Evolutionary conservation across 2,329 filamentous ascomycete species (phyloP).

Genomic region (Microdochium bolleyi): DNA sequence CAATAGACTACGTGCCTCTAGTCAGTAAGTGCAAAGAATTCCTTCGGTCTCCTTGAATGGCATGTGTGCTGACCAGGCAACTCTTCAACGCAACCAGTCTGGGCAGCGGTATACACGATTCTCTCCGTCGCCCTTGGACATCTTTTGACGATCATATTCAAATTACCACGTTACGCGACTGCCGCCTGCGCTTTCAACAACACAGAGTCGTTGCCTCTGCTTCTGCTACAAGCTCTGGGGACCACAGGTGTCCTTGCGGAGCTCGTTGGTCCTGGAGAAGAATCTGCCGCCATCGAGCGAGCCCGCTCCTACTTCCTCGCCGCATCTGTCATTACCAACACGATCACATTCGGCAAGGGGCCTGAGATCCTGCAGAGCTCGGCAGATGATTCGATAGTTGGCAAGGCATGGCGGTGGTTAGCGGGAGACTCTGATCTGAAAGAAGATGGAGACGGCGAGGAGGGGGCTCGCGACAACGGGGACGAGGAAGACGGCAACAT

Average conservation of each 20-base stretch:
- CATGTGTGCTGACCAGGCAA: not conserved
- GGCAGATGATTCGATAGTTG: constrained; percentile 6
- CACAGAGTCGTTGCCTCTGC: constrained; percentile 18
- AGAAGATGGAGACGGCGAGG: constrained; percentile 11
- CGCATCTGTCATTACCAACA: constrained; percentile 46
- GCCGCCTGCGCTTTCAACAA: constrained; percentile 22
- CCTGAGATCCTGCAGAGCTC: constrained; percentile 35
- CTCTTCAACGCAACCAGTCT: constrained; percentile 7
- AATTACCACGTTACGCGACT: constrained; percentile 15
- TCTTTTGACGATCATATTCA: constrained; percentile 8
- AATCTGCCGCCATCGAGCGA: constrained; percentile 37
- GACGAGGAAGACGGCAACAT: constrained; percentile 1
- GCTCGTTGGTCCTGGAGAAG: constrained; percentile 26
- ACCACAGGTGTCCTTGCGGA: constrained; percentile 39
- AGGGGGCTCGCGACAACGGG: constrained; percentile 3
- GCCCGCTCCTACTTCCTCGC: constrained; percentile 52
- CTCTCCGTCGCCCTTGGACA: constrained; percentile 13
- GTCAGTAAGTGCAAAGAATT: constrained; percentile 6
- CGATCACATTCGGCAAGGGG: constrained; percentile 45
- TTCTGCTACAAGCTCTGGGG: constrained; percentile 31
- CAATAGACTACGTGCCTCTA: constrained; percentile 13
- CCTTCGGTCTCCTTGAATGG: not conserved
- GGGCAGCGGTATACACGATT: constrained; percentile 16
- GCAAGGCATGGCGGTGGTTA: constrained; percentile 7
- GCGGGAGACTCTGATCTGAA: constrained; percentile 7